These are phyloP conservation scores for Tulasnella sp. DNA, from an alignment of 768 basidiomycete genomes.

Conservation along the genomic window DNA sequence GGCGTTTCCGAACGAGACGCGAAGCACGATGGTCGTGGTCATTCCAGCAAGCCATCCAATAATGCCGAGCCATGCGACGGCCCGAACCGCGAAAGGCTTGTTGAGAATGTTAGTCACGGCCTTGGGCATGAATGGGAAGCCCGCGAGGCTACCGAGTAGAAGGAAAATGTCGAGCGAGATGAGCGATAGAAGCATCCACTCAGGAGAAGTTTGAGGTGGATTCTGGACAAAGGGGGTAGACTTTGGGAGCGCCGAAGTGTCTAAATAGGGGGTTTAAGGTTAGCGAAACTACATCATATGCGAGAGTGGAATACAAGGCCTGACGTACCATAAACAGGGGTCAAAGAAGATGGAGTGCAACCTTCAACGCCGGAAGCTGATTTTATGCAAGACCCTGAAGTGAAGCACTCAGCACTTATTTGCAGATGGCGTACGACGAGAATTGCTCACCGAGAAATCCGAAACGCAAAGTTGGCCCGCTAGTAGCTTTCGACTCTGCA, in stretches of 20 bases:
- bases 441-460: conserved; percentile 17
- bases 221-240: neutral
- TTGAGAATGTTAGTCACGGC: conserved; percentile 1
- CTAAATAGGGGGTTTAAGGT: neutral
- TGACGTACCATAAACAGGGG: conserved; percentile 7
- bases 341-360: conserved; percentile 7
- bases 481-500: neutral
- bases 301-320: neutral
- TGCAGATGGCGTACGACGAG: neutral
- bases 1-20: conserved; percentile 15
- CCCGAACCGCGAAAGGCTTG: neutral
- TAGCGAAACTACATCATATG: neutral
- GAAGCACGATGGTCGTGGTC: conserved; percentile 18
- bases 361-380: neutral
- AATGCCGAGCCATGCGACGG: conserved; percentile 18
- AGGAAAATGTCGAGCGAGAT: conserved; percentile 10
- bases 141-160: neutral
- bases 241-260: neutral
- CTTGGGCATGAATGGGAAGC: neutral
- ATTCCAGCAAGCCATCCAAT: conserved; percentile 21
- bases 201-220: conserved; percentile 11
- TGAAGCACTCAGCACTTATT: neutral
- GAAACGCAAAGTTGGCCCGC: conserved; percentile 10
- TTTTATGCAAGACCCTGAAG: conserved; percentile 13
- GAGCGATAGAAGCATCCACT: conserved; percentile 20